Conservation (phyloP, 2,329 filamentous ascomycete genomes). For the Lojkania enalia region DNA sequence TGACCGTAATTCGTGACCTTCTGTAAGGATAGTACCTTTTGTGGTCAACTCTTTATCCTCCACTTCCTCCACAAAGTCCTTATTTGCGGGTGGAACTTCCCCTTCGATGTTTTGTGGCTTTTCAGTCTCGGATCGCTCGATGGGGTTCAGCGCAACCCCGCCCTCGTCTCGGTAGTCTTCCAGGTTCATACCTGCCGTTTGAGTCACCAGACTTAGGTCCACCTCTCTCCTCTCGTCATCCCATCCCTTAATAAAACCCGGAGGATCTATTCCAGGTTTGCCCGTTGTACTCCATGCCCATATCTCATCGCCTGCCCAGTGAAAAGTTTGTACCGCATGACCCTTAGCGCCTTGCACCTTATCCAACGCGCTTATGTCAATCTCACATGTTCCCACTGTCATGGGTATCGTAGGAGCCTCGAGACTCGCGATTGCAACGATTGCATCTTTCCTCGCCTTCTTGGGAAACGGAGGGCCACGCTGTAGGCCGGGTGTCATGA, state of each 20-base stretch:
- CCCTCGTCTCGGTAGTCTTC: conserved; percentile 53
- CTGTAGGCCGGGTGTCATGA: conserved; percentile 70
- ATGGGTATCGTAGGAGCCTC: conserved; percentile 64
- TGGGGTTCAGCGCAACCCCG: conserved; percentile 47
- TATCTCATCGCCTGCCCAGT: conserved; percentile 71
- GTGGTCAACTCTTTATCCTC: conserved; percentile 59
- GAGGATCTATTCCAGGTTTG: conserved; percentile 56
- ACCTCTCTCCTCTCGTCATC: conserved; percentile 39
- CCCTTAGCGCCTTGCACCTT: conserved; percentile 64
- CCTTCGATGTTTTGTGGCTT: conserved; percentile 39
- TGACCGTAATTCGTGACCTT: conserved; percentile 9
- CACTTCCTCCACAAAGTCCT: conserved; percentile 40
- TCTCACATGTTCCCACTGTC: conserved; percentile 66
- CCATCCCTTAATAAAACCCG: conserved; percentile 59
- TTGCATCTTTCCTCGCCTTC: conserved; percentile 60
- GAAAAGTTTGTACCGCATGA: conserved; percentile 65
- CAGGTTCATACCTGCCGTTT: conserved; percentile 47
- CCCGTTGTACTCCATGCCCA: conserved; percentile 64
- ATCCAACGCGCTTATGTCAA: conserved; percentile 61
- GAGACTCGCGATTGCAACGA: conserved; percentile 66
- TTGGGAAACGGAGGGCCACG: conserved; percentile 66
- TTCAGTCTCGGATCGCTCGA: conserved; percentile 37
- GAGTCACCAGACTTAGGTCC: conserved; percentile 42
- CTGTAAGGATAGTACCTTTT: conserved; percentile 53
- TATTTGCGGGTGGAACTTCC: conserved; percentile 37